Evolutionary conservation across 768 basidiomycete species (phyloP).

Genomic region (Tulasnella sp.): DNA sequence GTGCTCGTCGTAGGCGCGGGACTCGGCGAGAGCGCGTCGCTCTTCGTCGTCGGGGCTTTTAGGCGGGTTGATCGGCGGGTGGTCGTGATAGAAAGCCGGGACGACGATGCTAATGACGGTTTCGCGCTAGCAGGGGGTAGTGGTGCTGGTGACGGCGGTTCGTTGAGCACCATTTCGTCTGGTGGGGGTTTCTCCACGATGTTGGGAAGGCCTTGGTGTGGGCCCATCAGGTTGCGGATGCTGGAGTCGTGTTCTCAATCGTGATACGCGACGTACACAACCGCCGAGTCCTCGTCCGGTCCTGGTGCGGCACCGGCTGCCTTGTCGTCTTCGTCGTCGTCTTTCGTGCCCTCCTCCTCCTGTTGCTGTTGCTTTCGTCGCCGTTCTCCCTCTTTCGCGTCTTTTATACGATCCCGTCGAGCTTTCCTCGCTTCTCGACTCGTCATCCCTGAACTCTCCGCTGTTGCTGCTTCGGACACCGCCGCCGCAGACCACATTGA

Average conservation of each 20-base stretch:
- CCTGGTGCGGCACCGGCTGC: conserved; percentile 3
- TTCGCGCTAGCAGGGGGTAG: conserved; percentile 27
- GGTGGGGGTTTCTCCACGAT: conserved; percentile 42
- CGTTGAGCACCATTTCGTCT: background rate
- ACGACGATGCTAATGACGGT: conserved; percentile 39
- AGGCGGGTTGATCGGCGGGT: background rate
- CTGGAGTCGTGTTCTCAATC: conserved; percentile 95
- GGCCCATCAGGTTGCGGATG: conserved; percentile 80
- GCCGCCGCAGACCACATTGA: background rate
- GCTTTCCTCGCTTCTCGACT: background rate
- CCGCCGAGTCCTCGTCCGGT: conserved; percentile 27
- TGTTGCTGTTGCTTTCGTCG: background rate
- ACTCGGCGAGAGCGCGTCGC: conserved; percentile 28
- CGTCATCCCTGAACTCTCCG: background rate
- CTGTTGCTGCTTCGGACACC: background rate
- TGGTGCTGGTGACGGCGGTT: conserved; percentile 76
- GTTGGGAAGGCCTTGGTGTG: conserved; percentile 65
- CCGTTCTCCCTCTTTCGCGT: background rate
- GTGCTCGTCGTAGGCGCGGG: conserved; percentile 35
- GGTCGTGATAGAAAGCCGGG: conserved; percentile 47
- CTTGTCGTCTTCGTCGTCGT: too few species aligned
- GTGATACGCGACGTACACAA: conserved; percentile 45
- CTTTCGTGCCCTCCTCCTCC: background rate
- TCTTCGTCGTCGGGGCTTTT: conserved; percentile 43
- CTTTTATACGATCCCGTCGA: conserved; percentile 9